A percentile compares a stretch with the other conserved stretches of the same genome.
Evolutionary conservation across 2,329 filamentous ascomycete genomes (phyloP).

Genomic region (Arthrocladium fulminans): DNA sequence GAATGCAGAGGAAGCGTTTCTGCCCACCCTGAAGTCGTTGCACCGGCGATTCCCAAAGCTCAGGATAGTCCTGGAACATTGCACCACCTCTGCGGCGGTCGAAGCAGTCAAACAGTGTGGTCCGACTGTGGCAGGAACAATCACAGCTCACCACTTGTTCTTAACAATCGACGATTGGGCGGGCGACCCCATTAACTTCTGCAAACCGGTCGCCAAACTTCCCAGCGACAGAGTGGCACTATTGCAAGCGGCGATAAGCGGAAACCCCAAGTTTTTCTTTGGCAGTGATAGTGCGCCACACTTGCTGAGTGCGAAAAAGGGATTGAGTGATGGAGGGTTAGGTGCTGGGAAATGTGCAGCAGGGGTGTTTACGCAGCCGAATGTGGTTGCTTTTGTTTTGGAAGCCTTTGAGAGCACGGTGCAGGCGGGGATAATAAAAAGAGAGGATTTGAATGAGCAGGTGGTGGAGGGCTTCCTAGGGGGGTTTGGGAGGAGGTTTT

Average conservation of each 20-base stretch:
- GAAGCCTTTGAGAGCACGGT: slow-evolving; percentile 51
- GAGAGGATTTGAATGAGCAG: slow-evolving; percentile 47
- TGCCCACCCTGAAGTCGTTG: slow-evolving; percentile 67
- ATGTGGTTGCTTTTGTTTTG: slow-evolving; percentile 50
- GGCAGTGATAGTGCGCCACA: slow-evolving; percentile 66
- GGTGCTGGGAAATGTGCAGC: slow-evolving; percentile 40
- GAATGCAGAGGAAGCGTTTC: slow-evolving; percentile 66
- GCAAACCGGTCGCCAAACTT: slow-evolving; percentile 65
- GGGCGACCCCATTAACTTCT: slow-evolving; percentile 67
- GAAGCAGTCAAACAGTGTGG: slow-evolving; percentile 70
- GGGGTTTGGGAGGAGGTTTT: slow-evolving; percentile 28
- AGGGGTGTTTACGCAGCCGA: slow-evolving; percentile 55
- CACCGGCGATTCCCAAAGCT: slow-evolving; percentile 67
- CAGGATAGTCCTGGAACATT: slow-evolving; percentile 59
- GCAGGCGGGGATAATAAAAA: slow-evolving; percentile 43
- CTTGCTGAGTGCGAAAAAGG: slow-evolving; percentile 47
- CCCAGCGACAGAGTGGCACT: slow-evolving; percentile 65
- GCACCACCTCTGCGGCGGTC: slow-evolving; percentile 73
- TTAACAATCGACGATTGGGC: slow-evolving; percentile 71
- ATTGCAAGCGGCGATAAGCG: slow-evolving; percentile 49
- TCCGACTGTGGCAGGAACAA: slow-evolving; percentile 66
- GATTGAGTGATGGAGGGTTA: slow-evolving; percentile 33
- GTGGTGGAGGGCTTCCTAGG: slow-evolving; percentile 51
- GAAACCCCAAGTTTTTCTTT: slow-evolving; percentile 55
- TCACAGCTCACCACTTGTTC: slow-evolving; percentile 79